These are phyloP conservation scores for Erigeron philadelphicus DNA, from an alignment of 140 eudicot genomes.

Conservation along the genomic window DNA sequence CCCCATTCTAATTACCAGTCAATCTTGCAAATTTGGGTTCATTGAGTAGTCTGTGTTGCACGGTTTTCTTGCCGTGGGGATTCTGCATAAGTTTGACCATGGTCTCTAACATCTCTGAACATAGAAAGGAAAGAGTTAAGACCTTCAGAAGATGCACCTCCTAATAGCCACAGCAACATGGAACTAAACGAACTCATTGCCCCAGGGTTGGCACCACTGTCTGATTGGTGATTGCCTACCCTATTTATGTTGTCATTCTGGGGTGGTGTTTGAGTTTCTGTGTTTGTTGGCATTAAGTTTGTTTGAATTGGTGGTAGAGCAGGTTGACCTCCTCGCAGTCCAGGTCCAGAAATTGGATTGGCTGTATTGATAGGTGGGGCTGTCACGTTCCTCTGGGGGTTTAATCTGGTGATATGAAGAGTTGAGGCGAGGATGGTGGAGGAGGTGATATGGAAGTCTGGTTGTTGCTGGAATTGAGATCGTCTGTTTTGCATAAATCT, in stretches of 20 bases:
- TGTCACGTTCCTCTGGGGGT: constrained; percentile 45
- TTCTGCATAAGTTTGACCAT: constrained; percentile 59
- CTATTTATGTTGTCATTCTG: constrained; percentile 33
- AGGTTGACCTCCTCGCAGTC: constrained; percentile 32
- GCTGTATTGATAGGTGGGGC: constrained; percentile 26
- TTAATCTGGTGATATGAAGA: constrained; percentile 78
- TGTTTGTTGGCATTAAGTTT: constrained; percentile 30
- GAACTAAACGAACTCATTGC: constrained; percentile 82
- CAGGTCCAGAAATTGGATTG: constrained; percentile 32
- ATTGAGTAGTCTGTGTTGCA: constrained; percentile 43
- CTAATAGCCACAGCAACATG: constrained; percentile 72
- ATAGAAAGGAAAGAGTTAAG: constrained; percentile 58
- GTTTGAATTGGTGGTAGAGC: constrained; percentile 36
- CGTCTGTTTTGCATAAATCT: constrained; percentile 84
- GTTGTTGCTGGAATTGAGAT: constrained; percentile 86
- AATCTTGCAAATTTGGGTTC: constrained; percentile 5
- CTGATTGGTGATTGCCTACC: constrained; percentile 38
- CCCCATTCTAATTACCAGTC: not conserved
- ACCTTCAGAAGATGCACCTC: constrained; percentile 89
- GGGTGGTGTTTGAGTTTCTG: constrained; percentile 39
- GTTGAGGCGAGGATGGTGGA: constrained; percentile 95
- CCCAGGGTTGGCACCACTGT: constrained; percentile 50
- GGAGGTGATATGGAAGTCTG: constrained; percentile 88
- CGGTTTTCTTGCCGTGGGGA: constrained; percentile 53
- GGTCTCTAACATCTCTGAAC: constrained; percentile 65